Evolutionary conservation across 1,139 yeast species (phyloP).

Genomic region (Ashbya aceris): DNA sequence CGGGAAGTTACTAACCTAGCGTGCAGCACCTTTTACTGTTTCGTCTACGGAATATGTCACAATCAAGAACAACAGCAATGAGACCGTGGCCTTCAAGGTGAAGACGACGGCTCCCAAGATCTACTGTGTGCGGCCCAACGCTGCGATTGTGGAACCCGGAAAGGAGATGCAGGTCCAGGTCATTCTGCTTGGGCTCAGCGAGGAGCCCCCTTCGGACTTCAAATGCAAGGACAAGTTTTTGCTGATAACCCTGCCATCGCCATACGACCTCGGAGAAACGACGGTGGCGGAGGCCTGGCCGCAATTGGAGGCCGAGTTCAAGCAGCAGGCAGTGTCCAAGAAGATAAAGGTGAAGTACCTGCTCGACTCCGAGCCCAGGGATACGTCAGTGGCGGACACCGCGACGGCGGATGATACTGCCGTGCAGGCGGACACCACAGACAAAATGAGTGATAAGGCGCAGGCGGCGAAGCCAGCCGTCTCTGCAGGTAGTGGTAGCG

Average conservation of each 20-base stretch:
- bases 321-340: conserved; percentile 52
- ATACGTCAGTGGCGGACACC: conserved; percentile 9
- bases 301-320: conserved; percentile 53
- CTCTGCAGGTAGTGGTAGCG: conserved; percentile 46
- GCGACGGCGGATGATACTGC: conserved; percentile 5
- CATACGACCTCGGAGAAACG: conserved; percentile 44
- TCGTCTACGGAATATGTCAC: conserved; percentile 62
- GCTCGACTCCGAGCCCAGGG: conserved; percentile 13
- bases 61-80: conserved; percentile 54
- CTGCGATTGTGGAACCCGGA: conserved; percentile 72
- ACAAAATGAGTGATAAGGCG: neutral
- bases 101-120: conserved; percentile 97
- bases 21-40: conserved; percentile 52
- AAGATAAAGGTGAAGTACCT: conserved; percentile 72
- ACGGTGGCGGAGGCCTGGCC: conserved; percentile 66
- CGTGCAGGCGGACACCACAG: neutral
- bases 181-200: conserved; percentile 73
- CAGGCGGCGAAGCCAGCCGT: conserved; percentile 3
- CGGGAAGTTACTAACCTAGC: conserved; percentile 1
- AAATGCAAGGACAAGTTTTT: conserved; percentile 89
- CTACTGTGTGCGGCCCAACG: conserved; percentile 94
- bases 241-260: conserved; percentile 76
- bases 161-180: conserved; percentile 64
- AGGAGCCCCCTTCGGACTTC: conserved; percentile 62
- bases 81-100: conserved; percentile 79